Percentiles rank a stretch among this genome's conserved stretches.
phyloP scores from a whole-genome alignment of 2,329 filamentous ascomycete species.

The Grosmannia clavigera region DNA sequence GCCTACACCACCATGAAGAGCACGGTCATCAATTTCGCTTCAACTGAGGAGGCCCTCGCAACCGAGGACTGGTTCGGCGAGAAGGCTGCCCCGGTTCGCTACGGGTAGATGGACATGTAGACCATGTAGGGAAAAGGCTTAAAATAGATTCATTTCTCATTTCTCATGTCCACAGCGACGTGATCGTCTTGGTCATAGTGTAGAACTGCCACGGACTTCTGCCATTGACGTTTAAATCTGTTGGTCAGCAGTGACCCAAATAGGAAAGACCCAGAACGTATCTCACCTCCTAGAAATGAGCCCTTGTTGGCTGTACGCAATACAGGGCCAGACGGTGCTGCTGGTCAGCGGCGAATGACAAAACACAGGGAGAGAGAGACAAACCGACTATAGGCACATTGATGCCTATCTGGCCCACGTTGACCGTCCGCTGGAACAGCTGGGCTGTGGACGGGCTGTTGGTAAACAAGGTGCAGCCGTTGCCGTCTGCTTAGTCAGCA shows the following conservation, averaged over 20 bases:
- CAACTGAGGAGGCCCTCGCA: conserved; percentile 34
- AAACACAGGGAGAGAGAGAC: neutral
- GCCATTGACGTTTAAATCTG: conserved; percentile 3
- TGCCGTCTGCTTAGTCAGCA: conserved; percentile 40
- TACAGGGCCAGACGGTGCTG: conserved; percentile 1
- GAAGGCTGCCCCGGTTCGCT: conserved; percentile 41
- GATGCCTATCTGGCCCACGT: conserved; percentile 75
- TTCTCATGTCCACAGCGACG: neutral
- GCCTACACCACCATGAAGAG: conserved; percentile 51
- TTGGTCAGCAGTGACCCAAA: neutral
- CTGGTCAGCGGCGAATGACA: neutral
- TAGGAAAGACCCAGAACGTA: too few species aligned
- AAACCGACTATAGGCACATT: conserved; percentile 54
- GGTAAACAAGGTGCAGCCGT: conserved; percentile 80
- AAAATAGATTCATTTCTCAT: neutral
- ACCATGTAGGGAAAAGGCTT: neutral
- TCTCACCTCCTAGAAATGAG: conserved; percentile 4
- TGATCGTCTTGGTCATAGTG: conserved; percentile 3
- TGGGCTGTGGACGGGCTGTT: conserved; percentile 62
- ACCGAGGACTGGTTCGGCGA: conserved; percentile 59
- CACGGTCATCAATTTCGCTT: conserved; percentile 57
- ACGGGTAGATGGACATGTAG: conserved; percentile 31
- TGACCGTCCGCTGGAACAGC: conserved; percentile 65
- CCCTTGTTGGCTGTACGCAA: conserved; percentile 4
- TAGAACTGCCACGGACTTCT: conserved; percentile 1